Conservation (phyloP, 768 basidiomycete species). For the Mycena alexandri region DNA sequence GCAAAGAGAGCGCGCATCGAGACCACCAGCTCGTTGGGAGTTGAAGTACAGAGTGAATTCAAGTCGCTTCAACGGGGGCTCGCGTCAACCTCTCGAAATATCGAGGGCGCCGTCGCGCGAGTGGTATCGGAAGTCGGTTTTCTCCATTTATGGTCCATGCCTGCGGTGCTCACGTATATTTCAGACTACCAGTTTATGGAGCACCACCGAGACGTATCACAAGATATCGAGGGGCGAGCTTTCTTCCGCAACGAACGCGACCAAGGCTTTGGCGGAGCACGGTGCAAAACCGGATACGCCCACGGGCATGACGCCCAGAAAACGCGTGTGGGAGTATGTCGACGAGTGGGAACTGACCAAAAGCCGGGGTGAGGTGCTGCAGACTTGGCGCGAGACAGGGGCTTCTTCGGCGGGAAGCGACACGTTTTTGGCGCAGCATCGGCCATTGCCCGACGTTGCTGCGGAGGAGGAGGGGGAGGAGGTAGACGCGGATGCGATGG, state of each 20-base stretch:
- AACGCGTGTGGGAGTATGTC: conserved; percentile 76
- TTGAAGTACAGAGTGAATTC: conserved; percentile 66
- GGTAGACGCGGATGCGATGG: conserved; percentile 39
- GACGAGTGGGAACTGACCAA: conserved; percentile 82
- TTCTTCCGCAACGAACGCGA: conserved; percentile 61
- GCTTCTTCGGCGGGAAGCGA: conserved; percentile 46
- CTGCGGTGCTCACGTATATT: conserved; percentile 12
- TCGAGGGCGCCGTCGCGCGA: conserved; percentile 56
- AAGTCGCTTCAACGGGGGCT: conserved; percentile 64
- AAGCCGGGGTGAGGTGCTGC: conserved; percentile 70
- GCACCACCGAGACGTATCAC: conserved; percentile 59
- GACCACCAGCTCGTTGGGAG: conserved; percentile 61
- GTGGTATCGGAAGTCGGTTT: conserved; percentile 67
- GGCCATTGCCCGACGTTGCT: conserved; percentile 47
- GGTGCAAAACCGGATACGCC: conserved; percentile 73
- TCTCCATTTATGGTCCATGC: conserved; percentile 2
- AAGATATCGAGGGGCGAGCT: conserved; percentile 58
- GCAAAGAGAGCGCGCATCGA: conserved; percentile 80
- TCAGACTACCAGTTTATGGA: conserved; percentile 58
- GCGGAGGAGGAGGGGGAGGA: conserved; percentile 47
- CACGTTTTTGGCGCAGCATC: conserved; percentile 54
- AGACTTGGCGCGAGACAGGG: conserved; percentile 58
- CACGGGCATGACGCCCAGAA: conserved; percentile 83
- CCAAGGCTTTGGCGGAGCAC: conserved; percentile 64
- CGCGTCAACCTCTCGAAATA: conserved; percentile 61